Conservation (phyloP, 306 rosid genomes). For the Lathyrus tuberosus region DNA sequence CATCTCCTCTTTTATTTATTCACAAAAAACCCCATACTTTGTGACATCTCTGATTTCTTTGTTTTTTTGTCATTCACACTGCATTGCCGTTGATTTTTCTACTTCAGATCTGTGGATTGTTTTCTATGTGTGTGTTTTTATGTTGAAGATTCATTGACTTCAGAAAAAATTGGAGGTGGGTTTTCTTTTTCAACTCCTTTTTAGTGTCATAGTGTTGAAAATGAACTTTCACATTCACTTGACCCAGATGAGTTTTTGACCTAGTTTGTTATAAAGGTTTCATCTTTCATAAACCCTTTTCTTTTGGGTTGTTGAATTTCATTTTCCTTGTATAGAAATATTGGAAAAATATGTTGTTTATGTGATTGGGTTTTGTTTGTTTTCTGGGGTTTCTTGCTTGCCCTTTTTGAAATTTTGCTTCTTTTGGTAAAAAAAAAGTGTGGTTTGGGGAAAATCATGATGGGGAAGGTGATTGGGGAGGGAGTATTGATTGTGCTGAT, state of each 20-base stretch:
- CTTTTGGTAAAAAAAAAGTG: slow-evolving; percentile 19
- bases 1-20: slow-evolving; percentile 42
- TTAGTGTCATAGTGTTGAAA: slow-evolving; percentile 25
- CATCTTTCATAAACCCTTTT: slow-evolving; percentile 24
- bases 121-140: slow-evolving; percentile 24
- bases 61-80: slow-evolving; percentile 33
- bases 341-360: slow-evolving; percentile 32
- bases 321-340: slow-evolving; percentile 34
- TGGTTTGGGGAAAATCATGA: slow-evolving; percentile 39
- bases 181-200: slow-evolving; percentile 34
- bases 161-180: slow-evolving; percentile 43
- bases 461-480: slow-evolving; percentile 51
- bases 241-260: slow-evolving; percentile 37
- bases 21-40: slow-evolving; percentile 42
- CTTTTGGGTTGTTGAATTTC: slow-evolving; percentile 38
- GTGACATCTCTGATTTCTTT: slow-evolving; percentile 44
- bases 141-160: slow-evolving; percentile 35
- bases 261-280: slow-evolving; percentile 46
- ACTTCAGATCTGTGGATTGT: slow-evolving; percentile 55
- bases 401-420: slow-evolving; percentile 34
- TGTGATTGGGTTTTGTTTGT: slow-evolving; percentile 41
- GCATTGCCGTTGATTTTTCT: slow-evolving; percentile 38
- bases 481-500: slow-evolving; percentile 41
- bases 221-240: slow-evolving; percentile 40
- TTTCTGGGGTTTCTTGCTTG: slow-evolving; percentile 30